Conservation (phyloP, 2,329 filamentous ascomycete genomes). For the Aureobasidium subglaciale region DNA sequence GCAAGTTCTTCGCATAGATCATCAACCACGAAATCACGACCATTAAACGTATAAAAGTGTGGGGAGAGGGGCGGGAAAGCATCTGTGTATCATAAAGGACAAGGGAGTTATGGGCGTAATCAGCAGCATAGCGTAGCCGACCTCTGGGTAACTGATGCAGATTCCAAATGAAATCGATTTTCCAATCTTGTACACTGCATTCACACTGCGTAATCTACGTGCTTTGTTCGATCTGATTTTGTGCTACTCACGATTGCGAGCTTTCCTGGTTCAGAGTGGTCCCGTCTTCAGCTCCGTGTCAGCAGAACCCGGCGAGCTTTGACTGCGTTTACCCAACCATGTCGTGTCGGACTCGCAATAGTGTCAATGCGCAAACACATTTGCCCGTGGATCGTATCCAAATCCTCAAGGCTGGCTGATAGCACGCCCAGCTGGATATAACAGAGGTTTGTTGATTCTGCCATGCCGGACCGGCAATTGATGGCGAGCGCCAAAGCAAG, state of each 20-base stretch:
- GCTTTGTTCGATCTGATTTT: background rate
- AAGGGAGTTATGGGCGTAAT: background rate
- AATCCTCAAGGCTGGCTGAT: background rate
- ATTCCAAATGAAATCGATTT: background rate
- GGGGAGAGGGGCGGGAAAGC: background rate
- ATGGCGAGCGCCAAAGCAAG: background rate
- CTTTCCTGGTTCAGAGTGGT: background rate
- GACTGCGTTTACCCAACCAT: background rate
- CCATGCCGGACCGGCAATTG: slow-evolving; percentile 4
- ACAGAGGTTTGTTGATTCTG: background rate
- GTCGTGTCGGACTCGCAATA: background rate
- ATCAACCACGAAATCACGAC: slow-evolving; percentile 13
- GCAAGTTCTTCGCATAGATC: slow-evolving; percentile 68
- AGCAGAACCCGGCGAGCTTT: background rate
- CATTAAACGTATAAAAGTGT: background rate
- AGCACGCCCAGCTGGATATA: background rate
- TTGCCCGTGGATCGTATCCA: background rate
- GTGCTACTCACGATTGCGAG: background rate
- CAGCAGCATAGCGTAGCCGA: background rate
- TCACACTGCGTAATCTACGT: background rate
- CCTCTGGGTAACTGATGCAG: background rate
- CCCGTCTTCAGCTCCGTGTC: background rate
- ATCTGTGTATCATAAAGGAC: background rate
- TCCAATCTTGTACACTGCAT: background rate
- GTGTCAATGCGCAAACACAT: background rate